Percentiles rank a stretch among this genome's conserved stretches.
Evolutionary conservation across 495 filamentous ascomycete genomes (phyloP).

Genomic region (Penicillium simplicissimum): DNA sequence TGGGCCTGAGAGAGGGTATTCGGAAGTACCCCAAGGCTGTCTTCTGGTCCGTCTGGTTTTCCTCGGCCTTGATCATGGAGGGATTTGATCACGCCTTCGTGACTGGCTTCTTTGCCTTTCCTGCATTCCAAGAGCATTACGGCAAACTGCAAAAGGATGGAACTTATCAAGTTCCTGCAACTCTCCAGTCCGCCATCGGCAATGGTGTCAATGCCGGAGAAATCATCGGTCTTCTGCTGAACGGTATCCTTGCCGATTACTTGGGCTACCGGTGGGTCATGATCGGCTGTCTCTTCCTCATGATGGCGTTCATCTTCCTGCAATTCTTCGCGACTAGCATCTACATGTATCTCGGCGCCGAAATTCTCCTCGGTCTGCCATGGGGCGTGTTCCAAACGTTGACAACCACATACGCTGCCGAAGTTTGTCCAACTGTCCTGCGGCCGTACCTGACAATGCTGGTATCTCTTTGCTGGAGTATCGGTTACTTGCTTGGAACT

Average conservation of each 20-base stretch:
- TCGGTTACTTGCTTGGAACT: constrained; percentile 67
- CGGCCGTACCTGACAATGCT: constrained; percentile 71
- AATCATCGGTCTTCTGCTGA: constrained; percentile 65
- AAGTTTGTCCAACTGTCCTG: constrained; percentile 66
- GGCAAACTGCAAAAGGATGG: constrained; percentile 33
- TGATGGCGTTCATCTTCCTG: constrained; percentile 61
- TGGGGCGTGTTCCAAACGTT: constrained; percentile 75
- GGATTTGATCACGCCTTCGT: constrained; percentile 49
- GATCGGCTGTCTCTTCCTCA: constrained; percentile 54
- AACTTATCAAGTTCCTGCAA: constrained; percentile 42
- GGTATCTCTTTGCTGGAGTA: constrained; percentile 73
- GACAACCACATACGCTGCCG: constrained; percentile 71
- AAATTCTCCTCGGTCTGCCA: constrained; percentile 69
- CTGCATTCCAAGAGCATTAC: constrained; percentile 38
- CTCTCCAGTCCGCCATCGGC: constrained; percentile 64
- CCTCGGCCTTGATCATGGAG: constrained; percentile 49
- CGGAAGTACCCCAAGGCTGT: constrained; percentile 47
- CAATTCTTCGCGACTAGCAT: constrained; percentile 67
- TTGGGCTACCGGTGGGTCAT: constrained; percentile 65
- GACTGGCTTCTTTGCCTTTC: constrained; percentile 35
- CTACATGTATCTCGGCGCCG: constrained; percentile 60
- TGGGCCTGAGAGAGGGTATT: constrained; percentile 17
- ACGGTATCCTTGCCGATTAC: constrained; percentile 62
- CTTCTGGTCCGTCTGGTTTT: constrained; percentile 44
- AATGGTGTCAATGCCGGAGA: constrained; percentile 62